Conservation (phyloP, 257 asterid species). For the Nicotiana undulata region DNA sequence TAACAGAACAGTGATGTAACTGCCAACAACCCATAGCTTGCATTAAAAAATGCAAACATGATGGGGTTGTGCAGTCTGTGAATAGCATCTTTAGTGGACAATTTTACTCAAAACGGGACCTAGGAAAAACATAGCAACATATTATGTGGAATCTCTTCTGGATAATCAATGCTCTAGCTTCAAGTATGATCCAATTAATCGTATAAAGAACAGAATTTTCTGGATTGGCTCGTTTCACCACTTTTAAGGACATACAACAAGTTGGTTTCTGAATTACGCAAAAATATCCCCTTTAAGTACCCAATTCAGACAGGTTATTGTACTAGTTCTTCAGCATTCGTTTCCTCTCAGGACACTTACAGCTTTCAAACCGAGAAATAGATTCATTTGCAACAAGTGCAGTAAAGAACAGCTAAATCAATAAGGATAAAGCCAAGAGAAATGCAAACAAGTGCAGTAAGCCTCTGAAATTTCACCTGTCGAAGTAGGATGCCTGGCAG, state of each 20-base stretch:
- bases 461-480: constrained; percentile 11
- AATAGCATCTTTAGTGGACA: not conserved
- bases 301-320: not conserved
- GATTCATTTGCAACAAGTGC: not conserved
- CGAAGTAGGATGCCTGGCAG: not conserved
- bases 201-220: not conserved
- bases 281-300: not conserved
- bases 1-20: not conserved
- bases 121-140: not conserved
- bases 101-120: not conserved
- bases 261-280: not conserved
- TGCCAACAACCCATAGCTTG: not conserved
- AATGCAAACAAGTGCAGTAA: not conserved
- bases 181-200: not conserved
- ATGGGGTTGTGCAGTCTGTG: not conserved
- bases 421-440: not conserved
- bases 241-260: not conserved
- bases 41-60: not conserved
- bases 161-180: not conserved
- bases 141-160: not conserved
- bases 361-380: not conserved
- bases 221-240: not conserved
- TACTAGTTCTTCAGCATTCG: not conserved
- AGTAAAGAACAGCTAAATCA: no score
- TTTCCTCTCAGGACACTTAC: not conserved